Evolutionary conservation across 306 rosid species (phyloP), one percentile per base, ranked within the genome.

Genomic region (Cotoneaster glaucophyllus): DNA sequence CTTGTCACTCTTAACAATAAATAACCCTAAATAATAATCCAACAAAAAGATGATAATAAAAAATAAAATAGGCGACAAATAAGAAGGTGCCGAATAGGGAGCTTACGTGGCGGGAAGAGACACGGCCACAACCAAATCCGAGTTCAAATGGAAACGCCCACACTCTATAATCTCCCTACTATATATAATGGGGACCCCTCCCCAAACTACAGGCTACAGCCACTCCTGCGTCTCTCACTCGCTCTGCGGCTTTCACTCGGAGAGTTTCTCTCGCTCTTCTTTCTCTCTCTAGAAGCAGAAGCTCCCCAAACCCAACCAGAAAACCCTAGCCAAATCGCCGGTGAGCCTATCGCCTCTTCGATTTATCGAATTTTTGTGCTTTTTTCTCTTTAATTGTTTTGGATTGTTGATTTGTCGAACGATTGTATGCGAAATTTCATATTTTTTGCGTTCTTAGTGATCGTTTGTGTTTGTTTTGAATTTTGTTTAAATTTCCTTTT

Each of bases 291-390:
- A 14, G 52, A 26, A 43, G 70, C 50, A 3, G 32, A 64, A 34
- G 50, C 70, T 65, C 28, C 69, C 28, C 39, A 21, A 65, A 31
- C 22, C 77, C 29, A 14, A 31, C 48, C 21, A 22, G 59, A 43
- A 74, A 74, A 74, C 78, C 78, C 70, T 62, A 62, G n/a, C 31
- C 19, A 21, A 50, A 9, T 70, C 44, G 21, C 61, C 70, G 78
- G 78, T 74, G 78, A 62, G 70, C 48, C 48, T 21, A 28, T 17
- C 22, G 9, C 19, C 15, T 26, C 45, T 29, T 62, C 77, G 69
- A 43, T 61, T 62, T 41, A 1, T n/a, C 29, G 13, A 41, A 25
- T 44, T 62, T 5, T 44, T 43, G 2, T 43, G 17, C 21, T n/a
- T 73, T 6, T 39, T 15, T 14, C 0, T 59, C 12, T 8, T 2